These are phyloP conservation scores for Candida neerlandica DNA, from an alignment of 1,139 yeast genomes.

Conservation along the genomic window DNA sequence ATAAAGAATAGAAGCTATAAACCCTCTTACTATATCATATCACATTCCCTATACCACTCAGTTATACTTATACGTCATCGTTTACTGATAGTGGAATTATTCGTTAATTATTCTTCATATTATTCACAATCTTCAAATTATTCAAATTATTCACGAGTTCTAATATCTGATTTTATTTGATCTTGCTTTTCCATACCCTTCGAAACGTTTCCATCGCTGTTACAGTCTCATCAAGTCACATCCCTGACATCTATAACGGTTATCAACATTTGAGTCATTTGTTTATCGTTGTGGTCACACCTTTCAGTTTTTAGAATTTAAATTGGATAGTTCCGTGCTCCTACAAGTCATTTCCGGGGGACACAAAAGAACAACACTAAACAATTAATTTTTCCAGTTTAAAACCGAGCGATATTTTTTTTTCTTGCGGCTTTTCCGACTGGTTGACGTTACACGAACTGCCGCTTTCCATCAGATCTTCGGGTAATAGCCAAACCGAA, in stretches of 20 bases:
- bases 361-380: neutral
- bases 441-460: neutral
- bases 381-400: neutral
- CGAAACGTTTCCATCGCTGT: neutral
- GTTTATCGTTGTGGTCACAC: constrained; percentile 1
- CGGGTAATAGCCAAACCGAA: neutral
- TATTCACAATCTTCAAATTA: neutral
- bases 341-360: neutral
- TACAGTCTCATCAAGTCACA: neutral
- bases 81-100: neutral
- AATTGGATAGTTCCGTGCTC: neutral
- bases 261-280: neutral
- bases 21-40: neutral
- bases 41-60: neutral
- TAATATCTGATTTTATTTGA: neutral
- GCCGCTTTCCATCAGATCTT: neutral
- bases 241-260: neutral
- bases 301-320: neutral
- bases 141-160: neutral
- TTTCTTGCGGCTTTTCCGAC: neutral
- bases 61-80: neutral
- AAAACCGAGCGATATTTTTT: constrained; percentile 2
- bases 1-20: too few relatives aligned
- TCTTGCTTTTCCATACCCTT: neutral
- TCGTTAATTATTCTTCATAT: neutral